These are phyloP conservation scores for Alternaria tenuissima DNA, from an alignment of 2,329 filamentous ascomycete species.

Conservation along the genomic window DNA sequence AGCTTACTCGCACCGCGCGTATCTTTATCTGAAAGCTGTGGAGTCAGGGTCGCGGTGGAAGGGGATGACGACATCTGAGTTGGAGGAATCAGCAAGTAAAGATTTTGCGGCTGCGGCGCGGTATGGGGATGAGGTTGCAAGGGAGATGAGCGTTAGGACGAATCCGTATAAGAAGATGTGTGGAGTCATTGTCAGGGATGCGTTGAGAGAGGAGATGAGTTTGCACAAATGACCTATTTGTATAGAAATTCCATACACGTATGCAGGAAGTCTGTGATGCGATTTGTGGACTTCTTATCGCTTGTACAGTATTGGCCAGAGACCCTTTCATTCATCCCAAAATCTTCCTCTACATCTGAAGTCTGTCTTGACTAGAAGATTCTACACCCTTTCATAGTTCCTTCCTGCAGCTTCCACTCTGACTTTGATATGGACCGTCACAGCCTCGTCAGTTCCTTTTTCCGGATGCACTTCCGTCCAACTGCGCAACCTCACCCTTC, in stretches of 20 bases:
- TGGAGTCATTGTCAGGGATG: constrained; percentile 68
- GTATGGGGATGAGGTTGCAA: constrained; percentile 65
- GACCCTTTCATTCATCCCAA: rapidly evolving
- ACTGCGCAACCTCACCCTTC: too few species aligned
- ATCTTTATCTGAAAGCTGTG: constrained; percentile 52
- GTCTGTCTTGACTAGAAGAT: neutral
- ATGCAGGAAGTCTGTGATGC: too few species aligned
- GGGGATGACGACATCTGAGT: constrained; percentile 46
- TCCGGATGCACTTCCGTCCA: too few species aligned
- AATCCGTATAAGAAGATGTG: constrained; percentile 71
- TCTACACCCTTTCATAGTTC: rapidly evolving
- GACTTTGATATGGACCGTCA: too few species aligned
- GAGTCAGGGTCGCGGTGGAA: constrained; percentile 47
- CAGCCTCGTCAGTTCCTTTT: too few species aligned
- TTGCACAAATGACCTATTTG: constrained; percentile 12
- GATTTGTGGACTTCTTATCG: too few species aligned
- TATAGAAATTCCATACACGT: rapidly evolving
- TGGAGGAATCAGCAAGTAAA: constrained; percentile 65
- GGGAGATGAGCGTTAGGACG: constrained; percentile 66
- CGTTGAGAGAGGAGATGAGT: constrained; percentile 61
- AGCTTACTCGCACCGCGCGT: constrained; percentile 74
- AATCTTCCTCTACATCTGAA: neutral
- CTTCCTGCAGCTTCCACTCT: too few species aligned
- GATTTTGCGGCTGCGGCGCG: constrained; percentile 64
- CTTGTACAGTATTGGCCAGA: neutral